A percentile compares a stretch with the other conserved stretches of the same genome.
phyloP scores from a whole-genome alignment of 148 eudicot genomes.

The Rhododendron kiyosumense region DNA sequence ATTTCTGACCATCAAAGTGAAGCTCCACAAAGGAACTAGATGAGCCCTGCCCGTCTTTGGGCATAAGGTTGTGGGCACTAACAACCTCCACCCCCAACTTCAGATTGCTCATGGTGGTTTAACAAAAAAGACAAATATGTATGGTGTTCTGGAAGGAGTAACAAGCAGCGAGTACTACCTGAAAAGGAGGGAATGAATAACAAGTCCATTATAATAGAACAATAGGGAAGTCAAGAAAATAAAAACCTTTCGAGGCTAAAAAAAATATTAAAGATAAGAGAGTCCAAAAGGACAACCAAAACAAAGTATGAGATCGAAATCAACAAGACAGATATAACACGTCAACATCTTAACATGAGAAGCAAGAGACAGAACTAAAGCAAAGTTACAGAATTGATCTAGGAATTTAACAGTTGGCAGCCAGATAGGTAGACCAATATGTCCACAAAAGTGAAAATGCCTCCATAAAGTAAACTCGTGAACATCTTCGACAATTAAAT shows the following conservation, averaged over 20 bases:
- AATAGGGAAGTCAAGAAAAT: neutral
- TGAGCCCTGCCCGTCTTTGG: conserved; percentile 75
- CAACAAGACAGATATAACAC: neutral
- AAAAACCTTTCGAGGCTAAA: neutral
- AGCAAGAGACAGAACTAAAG: neutral
- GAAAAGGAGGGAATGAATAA: conserved; percentile 3
- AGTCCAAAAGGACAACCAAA: neutral
- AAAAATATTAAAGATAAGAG: neutral
- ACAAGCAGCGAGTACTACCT: neutral
- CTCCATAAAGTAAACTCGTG: neutral
- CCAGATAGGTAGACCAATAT: neutral
- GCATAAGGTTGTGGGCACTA: conserved; percentile 64
- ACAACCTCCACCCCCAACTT: conserved; percentile 88
- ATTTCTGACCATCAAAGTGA: conserved; percentile 61
- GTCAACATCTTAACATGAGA: neutral
- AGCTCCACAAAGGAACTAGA: conserved; percentile 76
- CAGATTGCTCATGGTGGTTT: conserved; percentile 40
- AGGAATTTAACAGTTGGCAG: neutral
- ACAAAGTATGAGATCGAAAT: neutral
- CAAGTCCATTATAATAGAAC: neutral
- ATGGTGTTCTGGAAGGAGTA: neutral
- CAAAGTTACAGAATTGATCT: neutral
- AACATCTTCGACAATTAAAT: neutral
- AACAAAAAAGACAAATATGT: neutral
- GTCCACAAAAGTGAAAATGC: neutral